These are phyloP conservation scores for Ceratobasidium sp. DNA, from an alignment of 1,284 basidiomycete genomes.

Conservation along the genomic window DNA sequence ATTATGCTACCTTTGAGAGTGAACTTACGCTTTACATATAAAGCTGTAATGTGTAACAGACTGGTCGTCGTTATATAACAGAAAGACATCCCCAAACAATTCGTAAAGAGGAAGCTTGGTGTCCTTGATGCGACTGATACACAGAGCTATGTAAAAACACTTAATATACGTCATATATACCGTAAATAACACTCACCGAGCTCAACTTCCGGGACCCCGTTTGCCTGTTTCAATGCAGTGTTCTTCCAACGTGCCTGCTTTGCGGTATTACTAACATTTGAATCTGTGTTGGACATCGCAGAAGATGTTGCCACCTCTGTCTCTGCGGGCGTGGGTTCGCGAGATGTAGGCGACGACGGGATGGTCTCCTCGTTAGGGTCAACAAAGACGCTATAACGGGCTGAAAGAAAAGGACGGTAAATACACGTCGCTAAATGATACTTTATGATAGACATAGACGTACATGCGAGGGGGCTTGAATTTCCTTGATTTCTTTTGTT, in stretches of 20 bases:
- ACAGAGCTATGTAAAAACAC: not conserved
- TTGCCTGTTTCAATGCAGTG: not conserved
- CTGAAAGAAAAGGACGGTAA: not conserved
- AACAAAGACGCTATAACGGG: conserved; percentile 63
- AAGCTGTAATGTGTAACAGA: not conserved
- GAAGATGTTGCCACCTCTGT: not conserved
- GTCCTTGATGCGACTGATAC: conserved; percentile 1
- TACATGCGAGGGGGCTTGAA: not conserved
- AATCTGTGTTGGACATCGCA: too few relatives aligned
- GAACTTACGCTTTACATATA: conserved; percentile 6
- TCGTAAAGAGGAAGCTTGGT: not conserved
- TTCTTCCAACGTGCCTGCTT: not conserved
- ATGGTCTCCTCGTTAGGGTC: not conserved
- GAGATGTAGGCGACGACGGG: not conserved
- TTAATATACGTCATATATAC: not conserved
- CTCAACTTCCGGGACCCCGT: not conserved
- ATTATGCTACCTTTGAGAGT: not conserved
- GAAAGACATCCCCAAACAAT: not conserved
- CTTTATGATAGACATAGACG: not conserved
- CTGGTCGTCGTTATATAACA: not conserved
- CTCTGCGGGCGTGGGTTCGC: not conserved
- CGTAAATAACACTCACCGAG: not conserved
- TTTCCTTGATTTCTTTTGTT: not conserved
- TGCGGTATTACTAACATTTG: not conserved
- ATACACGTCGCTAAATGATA: not conserved